A percentile compares a stretch with the other conserved stretches of the same genome.
phyloP scores from a whole-genome alignment of 495 filamentous ascomycete species.

The Glutinoglossum americanum region DNA sequence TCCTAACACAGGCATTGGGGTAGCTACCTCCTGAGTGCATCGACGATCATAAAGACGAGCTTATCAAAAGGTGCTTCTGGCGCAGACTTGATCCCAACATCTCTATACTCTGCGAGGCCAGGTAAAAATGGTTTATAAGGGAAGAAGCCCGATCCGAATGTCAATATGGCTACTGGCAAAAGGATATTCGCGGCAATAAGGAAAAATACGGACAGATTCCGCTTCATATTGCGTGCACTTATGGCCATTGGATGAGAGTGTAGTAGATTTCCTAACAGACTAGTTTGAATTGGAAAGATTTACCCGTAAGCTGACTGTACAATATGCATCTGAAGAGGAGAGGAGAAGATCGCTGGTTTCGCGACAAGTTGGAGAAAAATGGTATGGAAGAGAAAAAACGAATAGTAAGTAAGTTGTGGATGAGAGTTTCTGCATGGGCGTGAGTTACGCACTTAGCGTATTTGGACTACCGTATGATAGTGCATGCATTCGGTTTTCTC shows the following conservation, averaged over 20 bases:
- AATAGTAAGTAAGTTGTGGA: background rate
- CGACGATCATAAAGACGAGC: constrained; percentile 92
- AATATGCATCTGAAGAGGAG: no score
- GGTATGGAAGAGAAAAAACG: background rate
- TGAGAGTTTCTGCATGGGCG: background rate
- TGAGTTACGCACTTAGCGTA: background rate
- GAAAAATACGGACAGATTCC: background rate
- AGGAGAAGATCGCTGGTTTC: no score
- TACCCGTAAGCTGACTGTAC: no score
- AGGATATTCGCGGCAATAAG: constrained; percentile 39
- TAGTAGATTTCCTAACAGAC: no score
- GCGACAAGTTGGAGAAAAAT: background rate
- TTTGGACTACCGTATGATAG: background rate
- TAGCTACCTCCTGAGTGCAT: constrained; percentile 73
- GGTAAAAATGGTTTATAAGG: constrained; percentile 87
- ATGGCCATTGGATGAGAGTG: no score
- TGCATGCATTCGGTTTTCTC: no score
- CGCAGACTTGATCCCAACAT: constrained; percentile 18
- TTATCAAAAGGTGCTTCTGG: constrained; percentile 58
- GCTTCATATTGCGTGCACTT: background rate
- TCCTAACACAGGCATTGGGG: background rate
- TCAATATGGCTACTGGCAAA: constrained; percentile 51
- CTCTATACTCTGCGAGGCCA: constrained; percentile 48
- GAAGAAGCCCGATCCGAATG: constrained; percentile 88
- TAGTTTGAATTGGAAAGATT: no score